A percentile compares a stretch with the other conserved stretches of the same genome.
phyloP scores from a whole-genome alignment of 78 protist species.

The Guillardia theta region DNA sequence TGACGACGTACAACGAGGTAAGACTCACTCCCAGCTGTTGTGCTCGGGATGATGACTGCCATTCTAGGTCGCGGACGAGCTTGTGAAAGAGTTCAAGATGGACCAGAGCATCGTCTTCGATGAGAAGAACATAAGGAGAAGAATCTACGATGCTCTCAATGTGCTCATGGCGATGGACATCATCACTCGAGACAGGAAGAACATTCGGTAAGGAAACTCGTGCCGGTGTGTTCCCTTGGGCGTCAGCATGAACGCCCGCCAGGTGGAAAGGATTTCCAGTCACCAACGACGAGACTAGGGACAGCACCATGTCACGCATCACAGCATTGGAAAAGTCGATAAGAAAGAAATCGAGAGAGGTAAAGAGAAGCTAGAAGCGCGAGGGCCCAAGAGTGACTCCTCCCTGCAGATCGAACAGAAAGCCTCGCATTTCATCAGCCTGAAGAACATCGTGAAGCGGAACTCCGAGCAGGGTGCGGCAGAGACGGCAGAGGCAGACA shows the following conservation, averaged over 20 bases:
- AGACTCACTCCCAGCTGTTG: not conserved
- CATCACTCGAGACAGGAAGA: not conserved
- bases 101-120: not conserved
- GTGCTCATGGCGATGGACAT: constrained; percentile 42
- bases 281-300: too few species aligned
- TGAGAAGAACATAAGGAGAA: not conserved
- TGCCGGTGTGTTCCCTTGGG: too few species aligned
- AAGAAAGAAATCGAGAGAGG: too few species aligned
- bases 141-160: constrained; percentile 28
- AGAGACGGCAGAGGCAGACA: not conserved
- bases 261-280: constrained; percentile 4
- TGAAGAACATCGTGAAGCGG: not conserved
- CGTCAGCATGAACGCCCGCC: too few species aligned
- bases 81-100: not conserved
- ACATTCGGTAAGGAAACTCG: too few species aligned
- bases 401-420: not conserved
- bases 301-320: too few species aligned
- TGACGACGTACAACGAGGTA: constrained; percentile 30
- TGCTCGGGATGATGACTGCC: not conserved
- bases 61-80: constrained; percentile 5
- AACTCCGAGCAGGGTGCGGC: not conserved
- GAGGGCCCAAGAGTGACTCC: not conserved
- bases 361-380: not conserved
- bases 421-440: not conserved
- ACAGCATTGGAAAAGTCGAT: too few species aligned